Conservation (phyloP, 768 basidiomycete genomes). For the Amanita pseudoporphyria region DNA sequence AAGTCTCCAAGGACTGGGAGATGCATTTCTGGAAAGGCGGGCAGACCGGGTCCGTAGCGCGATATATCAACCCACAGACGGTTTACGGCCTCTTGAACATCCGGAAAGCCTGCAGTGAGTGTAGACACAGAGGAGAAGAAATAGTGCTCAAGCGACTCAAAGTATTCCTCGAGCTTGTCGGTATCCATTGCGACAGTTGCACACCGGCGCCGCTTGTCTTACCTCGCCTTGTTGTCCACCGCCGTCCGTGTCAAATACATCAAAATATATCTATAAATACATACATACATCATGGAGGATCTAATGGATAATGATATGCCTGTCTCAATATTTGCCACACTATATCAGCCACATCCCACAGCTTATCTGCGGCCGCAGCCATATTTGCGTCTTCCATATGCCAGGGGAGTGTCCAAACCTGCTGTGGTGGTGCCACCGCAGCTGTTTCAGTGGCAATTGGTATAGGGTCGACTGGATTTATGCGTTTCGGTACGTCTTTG, state of each 20-base stretch:
- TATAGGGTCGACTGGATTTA: conserved; percentile 2
- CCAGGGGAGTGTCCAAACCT: conserved; percentile 25
- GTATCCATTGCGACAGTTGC: conserved; percentile 15
- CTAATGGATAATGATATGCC: conserved; percentile 48
- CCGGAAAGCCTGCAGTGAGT: conserved; percentile 51
- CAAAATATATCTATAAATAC: neutral
- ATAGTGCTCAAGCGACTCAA: conserved; percentile 54
- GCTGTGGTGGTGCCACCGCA: conserved; percentile 13
- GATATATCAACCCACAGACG: conserved; percentile 73
- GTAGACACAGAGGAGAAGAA: conserved; percentile 45
- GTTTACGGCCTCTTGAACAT: conserved; percentile 54
- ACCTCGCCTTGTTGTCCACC: neutral
- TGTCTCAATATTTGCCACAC: conserved; percentile 40
- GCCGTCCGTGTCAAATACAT: neutral
- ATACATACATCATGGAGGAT: conserved; percentile 28
- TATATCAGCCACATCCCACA: conserved; percentile 29
- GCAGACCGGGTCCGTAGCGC: conserved; percentile 68
- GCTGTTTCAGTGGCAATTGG: neutral
- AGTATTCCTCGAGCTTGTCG: conserved; percentile 58
- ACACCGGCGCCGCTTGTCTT: neutral
- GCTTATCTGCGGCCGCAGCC: conserved; percentile 21
- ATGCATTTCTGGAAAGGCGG: conserved; percentile 38
- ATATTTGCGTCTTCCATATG: conserved; percentile 17
- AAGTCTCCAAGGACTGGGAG: conserved; percentile 63
- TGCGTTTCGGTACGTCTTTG: neutral